These are phyloP conservation scores for Sicyos edulis DNA, from an alignment of 306 rosid species.

Conservation along the genomic window DNA sequence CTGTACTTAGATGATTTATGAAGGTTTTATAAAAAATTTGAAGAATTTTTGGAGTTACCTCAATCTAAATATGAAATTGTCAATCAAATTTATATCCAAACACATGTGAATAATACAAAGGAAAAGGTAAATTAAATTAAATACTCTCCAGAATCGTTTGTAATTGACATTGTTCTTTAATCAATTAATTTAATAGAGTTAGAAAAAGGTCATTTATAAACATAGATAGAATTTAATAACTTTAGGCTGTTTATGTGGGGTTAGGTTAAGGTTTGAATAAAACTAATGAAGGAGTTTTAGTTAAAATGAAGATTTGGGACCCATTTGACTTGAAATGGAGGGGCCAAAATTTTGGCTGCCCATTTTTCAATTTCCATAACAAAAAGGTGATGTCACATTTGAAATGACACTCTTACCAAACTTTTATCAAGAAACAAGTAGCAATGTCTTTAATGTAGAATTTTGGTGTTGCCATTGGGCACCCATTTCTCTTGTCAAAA, in stretches of 20 bases:
- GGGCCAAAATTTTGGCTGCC: background rate
- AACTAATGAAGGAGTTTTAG: background rate
- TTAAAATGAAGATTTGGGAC: background rate
- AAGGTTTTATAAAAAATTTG: too few relatives aligned
- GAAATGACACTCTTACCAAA: background rate
- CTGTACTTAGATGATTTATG: too few relatives aligned
- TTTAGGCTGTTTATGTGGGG: background rate
- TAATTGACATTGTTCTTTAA: background rate
- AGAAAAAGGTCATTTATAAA: background rate
- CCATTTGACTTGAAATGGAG: background rate
- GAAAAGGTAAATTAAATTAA: too few relatives aligned
- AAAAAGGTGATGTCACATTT: background rate
- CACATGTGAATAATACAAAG: background rate
- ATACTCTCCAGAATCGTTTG: too few relatives aligned
- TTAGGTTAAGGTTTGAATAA: constrained; percentile 2
- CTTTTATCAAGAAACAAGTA: background rate
- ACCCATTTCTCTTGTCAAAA: too few relatives aligned
- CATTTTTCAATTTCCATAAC: background rate
- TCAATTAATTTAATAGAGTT: background rate
- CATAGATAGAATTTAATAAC: too few relatives aligned
- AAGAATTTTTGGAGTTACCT: too few relatives aligned
- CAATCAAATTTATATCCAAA: too few relatives aligned
- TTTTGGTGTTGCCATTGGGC: too few relatives aligned
- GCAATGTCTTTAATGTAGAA: background rate
- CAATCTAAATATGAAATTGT: background rate